Conservation (phyloP, 1,284 basidiomycete species). For the Chalciporus piperatoides region DNA sequence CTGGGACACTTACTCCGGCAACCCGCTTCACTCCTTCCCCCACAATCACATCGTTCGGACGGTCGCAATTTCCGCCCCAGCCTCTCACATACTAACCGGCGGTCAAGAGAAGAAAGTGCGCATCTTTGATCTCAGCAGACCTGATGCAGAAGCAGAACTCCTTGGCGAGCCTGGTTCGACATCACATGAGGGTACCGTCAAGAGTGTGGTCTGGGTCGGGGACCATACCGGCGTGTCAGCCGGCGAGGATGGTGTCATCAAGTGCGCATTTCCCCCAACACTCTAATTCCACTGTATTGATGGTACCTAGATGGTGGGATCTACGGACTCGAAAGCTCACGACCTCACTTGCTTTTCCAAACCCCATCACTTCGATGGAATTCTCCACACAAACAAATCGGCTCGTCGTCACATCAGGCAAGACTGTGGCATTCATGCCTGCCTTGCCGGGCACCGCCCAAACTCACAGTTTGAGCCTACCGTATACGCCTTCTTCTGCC, state of each 20-base stretch:
- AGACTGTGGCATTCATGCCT: conserved; percentile 85
- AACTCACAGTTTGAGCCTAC: conserved; percentile 66
- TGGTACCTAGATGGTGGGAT: conserved; percentile 86
- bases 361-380: conserved; percentile 93
- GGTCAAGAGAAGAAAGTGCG: conserved; percentile 98
- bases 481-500: conserved; percentile 86
- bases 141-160: conserved; percentile 83
- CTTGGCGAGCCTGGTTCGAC: conserved; percentile 55
- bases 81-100: conserved; percentile 78
- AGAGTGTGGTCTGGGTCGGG: conserved; percentile 91
- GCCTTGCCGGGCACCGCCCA: conserved; percentile 54
- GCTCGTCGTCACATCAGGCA: conserved; percentile 88
- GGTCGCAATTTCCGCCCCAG: conserved; percentile 76
- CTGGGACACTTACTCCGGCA: conserved; percentile 95
- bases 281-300: conserved; percentile 11
- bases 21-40: conserved; percentile 85
- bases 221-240: conserved; percentile 85
- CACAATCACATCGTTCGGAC: conserved; percentile 98
- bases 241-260: conserved; percentile 87
- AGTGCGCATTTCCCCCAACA: conserved; percentile 48
- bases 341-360: conserved; percentile 69
- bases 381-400: conserved; percentile 80
- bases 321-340: conserved; percentile 72
- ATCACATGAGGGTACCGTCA: conserved; percentile 87
- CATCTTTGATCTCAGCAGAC: conserved; percentile 85